Evolutionary conservation across 768 basidiomycete genomes (phyloP).

Genomic region (Cyclocybe aegerita): DNA sequence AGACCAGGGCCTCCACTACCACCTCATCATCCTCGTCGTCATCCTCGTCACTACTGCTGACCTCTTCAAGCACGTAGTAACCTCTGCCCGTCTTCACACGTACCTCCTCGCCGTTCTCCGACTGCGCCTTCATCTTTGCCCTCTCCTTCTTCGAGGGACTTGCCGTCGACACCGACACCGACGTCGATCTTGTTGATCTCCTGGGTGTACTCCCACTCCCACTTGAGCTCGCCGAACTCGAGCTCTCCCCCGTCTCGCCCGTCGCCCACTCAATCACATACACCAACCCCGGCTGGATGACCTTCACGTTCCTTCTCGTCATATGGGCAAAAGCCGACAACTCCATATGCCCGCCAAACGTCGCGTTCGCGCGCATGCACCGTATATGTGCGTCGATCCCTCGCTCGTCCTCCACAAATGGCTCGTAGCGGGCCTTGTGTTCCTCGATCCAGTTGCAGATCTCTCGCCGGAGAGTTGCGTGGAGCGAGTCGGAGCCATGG

Average conservation of each 20-base stretch:
- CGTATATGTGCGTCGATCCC: slow-evolving; percentile 52
- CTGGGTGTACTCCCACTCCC: not conserved
- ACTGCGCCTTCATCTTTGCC: slow-evolving; percentile 13
- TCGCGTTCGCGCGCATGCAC: slow-evolving; percentile 81
- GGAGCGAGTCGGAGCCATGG: slow-evolving; percentile 70
- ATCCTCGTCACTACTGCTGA: slow-evolving; percentile 1
- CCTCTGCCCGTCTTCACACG: slow-evolving; percentile 23
- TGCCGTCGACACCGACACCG: not conserved
- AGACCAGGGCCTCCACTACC: slow-evolving; percentile 7
- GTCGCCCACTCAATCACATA: slow-evolving; percentile 86
- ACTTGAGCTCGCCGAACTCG: not conserved
- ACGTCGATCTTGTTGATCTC: not conserved
- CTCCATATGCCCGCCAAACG: slow-evolving; percentile 93
- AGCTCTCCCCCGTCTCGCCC: slow-evolving; percentile 32
- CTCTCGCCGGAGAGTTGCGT: slow-evolving; percentile 65
- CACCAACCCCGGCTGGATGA: slow-evolving; percentile 88
- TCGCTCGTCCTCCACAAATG: slow-evolving; percentile 86
- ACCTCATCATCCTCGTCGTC: slow-evolving; percentile 13
- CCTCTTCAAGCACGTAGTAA: slow-evolving; percentile 13
- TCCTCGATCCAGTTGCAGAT: slow-evolving; percentile 81
- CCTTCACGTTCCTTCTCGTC: slow-evolving; percentile 77
- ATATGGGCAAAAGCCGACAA: slow-evolving; percentile 90
- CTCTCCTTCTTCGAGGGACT: slow-evolving; percentile 4
- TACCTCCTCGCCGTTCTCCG: slow-evolving; percentile 26
- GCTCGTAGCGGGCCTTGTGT: slow-evolving; percentile 73